Conservation (phyloP, 306 rosid species). For the Malus fusca region DNA sequence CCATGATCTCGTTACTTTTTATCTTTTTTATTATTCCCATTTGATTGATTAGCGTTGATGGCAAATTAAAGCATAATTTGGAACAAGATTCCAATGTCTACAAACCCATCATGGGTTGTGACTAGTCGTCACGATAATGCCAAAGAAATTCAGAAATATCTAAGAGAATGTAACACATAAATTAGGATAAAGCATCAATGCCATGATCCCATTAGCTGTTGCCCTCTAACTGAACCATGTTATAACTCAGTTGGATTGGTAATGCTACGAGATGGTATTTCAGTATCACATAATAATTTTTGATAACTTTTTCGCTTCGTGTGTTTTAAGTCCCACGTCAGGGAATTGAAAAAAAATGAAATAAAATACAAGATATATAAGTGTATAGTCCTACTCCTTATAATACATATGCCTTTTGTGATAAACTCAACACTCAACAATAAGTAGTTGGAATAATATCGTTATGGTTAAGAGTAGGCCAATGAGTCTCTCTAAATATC, state of each 20-base stretch:
- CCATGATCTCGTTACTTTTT: not conserved
- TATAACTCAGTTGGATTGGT: not conserved
- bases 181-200: not conserved
- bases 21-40: not conserved
- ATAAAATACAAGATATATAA: no score
- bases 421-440: no score
- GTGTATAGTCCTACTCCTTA: no score
- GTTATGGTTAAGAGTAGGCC: no score
- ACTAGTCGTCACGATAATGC: not conserved
- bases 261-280: no score
- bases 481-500: no score
- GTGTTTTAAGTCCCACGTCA: no score
- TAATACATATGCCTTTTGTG: no score
- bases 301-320: rapidly evolving
- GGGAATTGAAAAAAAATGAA: no score
- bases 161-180: not conserved
- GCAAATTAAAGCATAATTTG: not conserved
- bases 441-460: no score
- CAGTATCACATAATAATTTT: no score
- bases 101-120: constrained; percentile 3
- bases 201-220: not conserved
- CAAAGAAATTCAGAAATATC: not conserved
- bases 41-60: not conserved
- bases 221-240: not conserved
- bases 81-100: not conserved